Evolutionary conservation across 1,284 basidiomycete species (phyloP).

Genomic region (Apiotrichum gracile): DNA sequence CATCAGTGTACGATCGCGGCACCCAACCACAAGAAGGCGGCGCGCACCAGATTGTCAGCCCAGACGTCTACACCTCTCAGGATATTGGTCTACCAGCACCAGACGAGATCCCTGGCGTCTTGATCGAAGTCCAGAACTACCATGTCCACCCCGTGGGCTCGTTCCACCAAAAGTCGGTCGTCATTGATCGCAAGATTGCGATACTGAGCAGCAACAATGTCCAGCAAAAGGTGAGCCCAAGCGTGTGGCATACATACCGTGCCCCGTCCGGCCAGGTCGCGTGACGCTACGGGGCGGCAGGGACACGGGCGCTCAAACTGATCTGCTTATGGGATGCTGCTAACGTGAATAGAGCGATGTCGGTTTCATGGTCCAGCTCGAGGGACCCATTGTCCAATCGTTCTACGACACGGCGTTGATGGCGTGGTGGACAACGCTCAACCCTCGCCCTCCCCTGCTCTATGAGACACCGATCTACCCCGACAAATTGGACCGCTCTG

Average conservation of each 20-base stretch:
- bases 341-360: constrained; percentile 46
- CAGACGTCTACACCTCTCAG: not conserved
- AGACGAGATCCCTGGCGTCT: constrained; percentile 13
- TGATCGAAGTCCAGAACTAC: constrained; percentile 30
- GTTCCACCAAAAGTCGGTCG: constrained; percentile 68
- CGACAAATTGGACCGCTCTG: not conserved
- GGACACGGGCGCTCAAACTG: too few relatives aligned
- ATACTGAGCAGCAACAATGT: constrained; percentile 58
- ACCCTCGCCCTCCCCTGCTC: constrained; percentile 56
- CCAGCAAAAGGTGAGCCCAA: constrained; percentile 44
- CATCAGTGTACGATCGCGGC: constrained; percentile 33
- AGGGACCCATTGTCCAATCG: constrained; percentile 62
- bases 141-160: constrained; percentile 35
- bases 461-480: constrained; percentile 14
- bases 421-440: constrained; percentile 55
- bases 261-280: too few relatives aligned
- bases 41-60: constrained; percentile 10
- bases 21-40: constrained; percentile 11
- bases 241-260: not conserved
- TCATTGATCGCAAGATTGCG: constrained; percentile 63
- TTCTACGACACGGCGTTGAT: constrained; percentile 66
- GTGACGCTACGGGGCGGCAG: too few relatives aligned
- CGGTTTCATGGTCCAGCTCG: constrained; percentile 61
- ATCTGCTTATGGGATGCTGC: not conserved
- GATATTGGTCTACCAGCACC: constrained; percentile 12